Evolutionary conservation across 1,139 yeast genomes (phyloP), one percentile per base, ranked within the genome.

Genomic region (Protomyces arabidopsidicola): DNA sequence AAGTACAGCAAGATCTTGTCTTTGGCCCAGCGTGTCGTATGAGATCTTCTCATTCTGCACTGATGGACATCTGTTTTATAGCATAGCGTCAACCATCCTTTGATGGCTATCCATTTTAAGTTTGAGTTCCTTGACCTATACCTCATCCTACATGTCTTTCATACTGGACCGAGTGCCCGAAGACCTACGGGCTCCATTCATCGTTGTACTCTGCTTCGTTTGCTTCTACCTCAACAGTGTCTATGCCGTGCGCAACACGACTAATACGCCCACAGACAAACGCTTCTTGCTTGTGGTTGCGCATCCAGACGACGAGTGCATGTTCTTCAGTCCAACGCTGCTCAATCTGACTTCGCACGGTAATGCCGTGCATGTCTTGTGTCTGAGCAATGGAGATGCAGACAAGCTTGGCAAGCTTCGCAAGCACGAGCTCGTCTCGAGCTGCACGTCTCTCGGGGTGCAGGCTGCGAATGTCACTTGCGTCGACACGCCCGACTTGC

Each of bases 231-330:
- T 60, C 53, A 53, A 60, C 24, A 53, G 57, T 20, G 27, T 60
- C 53, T 54, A 52, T 38, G 58, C 63, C 31, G 10, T 60, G 16
- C 58, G 65, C 22, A 42, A 51, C 38, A 45, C 56, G 38, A 51
- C 65, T 14, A 35, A 34, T 34, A 39, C 45, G 38, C 66, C 53
- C 60, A 54, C 38, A 1, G 59, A 54, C 18, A 69, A 67, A 51
- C 67, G 67, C 35, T 66, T 77, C 51, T 70, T 75, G 22, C 68
- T 88, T 57, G 78, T 93, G 20, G 86, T 90, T 52, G 97, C 97
- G 0, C 99, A 95, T 74, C 99, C 99, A 0, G 99, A 95, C 74
- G 99, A 95, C 73, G 99, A 95, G 75, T 93, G 90, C 65, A 95
- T 95, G 98, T 95, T 95, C 75, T 95, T 93, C 72, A 84, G 91